Evolutionary conservation across 192 early-diverging fungal species (phyloP).

Genomic region (Kappamyces sp.): DNA sequence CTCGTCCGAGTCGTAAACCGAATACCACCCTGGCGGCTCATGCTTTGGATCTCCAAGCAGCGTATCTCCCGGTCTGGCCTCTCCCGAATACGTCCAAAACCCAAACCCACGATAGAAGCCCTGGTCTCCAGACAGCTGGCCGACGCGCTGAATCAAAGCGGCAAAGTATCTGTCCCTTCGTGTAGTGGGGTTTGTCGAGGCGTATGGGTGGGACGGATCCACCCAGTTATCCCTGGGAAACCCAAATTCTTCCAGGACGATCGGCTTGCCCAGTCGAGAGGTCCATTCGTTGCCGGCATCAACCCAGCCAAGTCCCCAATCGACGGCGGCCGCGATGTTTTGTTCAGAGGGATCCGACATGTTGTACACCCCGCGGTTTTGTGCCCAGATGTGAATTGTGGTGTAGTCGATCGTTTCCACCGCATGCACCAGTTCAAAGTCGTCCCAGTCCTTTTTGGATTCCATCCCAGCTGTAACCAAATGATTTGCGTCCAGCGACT

Average conservation of each 20-base stretch:
- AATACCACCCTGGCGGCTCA: slow-evolving; percentile 5
- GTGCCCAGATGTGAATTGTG: slow-evolving; percentile 6
- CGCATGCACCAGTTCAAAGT: not conserved
- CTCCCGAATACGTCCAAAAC: slow-evolving; percentile 1
- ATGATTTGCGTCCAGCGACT: not conserved
- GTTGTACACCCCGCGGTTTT: slow-evolving; percentile 1
- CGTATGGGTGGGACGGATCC: not conserved
- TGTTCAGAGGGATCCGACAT: not conserved
- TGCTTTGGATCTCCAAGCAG: not conserved
- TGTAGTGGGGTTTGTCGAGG: not conserved
- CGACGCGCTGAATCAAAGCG: not conserved
- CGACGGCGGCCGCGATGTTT: not conserved
- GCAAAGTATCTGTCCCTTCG: not conserved
- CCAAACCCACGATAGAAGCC: slow-evolving; percentile 4
- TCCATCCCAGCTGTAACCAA: slow-evolving; percentile 2
- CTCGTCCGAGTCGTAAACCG: slow-evolving; percentile 2
- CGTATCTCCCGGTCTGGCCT: not conserved
- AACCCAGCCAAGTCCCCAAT: not conserved
- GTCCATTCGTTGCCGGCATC: not conserved
- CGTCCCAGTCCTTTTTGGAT: not conserved
- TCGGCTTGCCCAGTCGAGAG: not conserved
- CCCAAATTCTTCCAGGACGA: slow-evolving; percentile 16
- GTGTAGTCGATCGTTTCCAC: not conserved
- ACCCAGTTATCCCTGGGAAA: slow-evolving; percentile 4
- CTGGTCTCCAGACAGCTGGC: not conserved